These are phyloP conservation scores for Colletotrichum karsti DNA, from an alignment of 2,329 filamentous ascomycete species.

Conservation along the genomic window DNA sequence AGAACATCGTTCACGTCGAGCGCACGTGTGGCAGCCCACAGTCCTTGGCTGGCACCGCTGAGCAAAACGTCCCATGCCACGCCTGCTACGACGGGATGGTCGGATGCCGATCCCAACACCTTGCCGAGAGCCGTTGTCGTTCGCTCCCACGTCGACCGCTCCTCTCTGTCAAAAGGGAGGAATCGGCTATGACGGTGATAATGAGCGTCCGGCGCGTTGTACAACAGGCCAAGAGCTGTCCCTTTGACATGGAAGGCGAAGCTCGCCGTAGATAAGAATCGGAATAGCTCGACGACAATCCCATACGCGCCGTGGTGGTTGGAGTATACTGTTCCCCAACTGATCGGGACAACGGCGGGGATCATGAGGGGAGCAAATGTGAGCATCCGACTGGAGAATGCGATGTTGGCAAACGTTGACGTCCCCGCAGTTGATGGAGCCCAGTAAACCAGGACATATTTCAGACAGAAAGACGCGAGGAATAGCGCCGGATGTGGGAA, in stretches of 20 bases:
- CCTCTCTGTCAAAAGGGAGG: constrained; percentile 54
- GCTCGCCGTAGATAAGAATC: constrained; percentile 51
- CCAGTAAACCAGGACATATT: constrained; percentile 44
- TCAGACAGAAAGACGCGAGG: constrained; percentile 41
- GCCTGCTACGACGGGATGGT: constrained; percentile 66
- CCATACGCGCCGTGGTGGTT: constrained; percentile 48
- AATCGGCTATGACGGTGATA: constrained; percentile 57
- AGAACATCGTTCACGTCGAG: constrained; percentile 61
- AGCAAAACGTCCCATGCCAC: constrained; percentile 68
- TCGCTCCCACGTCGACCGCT: constrained; percentile 53
- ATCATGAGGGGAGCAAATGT: constrained; percentile 56
- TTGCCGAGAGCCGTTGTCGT: constrained; percentile 53
- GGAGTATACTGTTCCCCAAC: constrained; percentile 55
- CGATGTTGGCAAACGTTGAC: constrained; percentile 44
- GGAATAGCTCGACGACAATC: constrained; percentile 56
- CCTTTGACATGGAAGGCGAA: constrained; percentile 54
- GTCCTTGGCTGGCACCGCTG: constrained; percentile 59
- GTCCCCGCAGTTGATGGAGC: constrained; percentile 52
- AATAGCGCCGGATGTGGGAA: constrained; percentile 46
- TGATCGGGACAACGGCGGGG: constrained; percentile 54
- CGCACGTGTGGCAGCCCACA: constrained; percentile 65
- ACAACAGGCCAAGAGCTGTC: constrained; percentile 50
- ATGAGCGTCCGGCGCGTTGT: constrained; percentile 56
- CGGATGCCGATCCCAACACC: constrained; percentile 58
- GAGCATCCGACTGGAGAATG: constrained; percentile 43